Evolutionary conservation across 164 flowering plant genomes (phyloP).

Genomic region (Umbilicus rupestris): DNA sequence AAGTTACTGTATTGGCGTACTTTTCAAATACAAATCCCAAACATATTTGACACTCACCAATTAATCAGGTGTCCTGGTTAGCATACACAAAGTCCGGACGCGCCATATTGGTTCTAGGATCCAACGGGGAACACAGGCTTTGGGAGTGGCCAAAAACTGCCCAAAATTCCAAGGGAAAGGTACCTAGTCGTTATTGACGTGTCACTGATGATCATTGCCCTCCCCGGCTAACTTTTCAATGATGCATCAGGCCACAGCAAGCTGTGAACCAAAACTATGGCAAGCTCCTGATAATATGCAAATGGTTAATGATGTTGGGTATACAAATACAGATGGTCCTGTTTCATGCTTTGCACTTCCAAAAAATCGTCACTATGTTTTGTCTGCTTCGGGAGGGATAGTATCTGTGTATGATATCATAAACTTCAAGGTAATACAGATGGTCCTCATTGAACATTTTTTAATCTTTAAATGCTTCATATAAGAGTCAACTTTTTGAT

Average conservation of each 20-base stretch:
- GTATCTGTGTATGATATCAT: constrained; percentile 79
- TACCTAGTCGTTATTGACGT: constrained; percentile 10
- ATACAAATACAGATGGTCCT: constrained; percentile 68
- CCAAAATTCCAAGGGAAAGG: constrained; percentile 40
- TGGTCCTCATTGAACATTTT: too few species aligned
- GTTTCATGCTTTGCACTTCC: constrained; percentile 86
- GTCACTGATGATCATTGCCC: not conserved
- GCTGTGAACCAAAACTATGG: constrained; percentile 51
- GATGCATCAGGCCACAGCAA: constrained; percentile 48
- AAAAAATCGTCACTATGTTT: constrained; percentile 84
- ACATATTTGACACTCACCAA: constrained; percentile 2
- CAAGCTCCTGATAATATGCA: constrained; percentile 62
- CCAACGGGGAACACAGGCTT: constrained; percentile 82
- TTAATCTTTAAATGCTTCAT: too few species aligned
- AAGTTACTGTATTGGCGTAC: not conserved
- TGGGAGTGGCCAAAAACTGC: constrained; percentile 88
- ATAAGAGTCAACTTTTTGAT: not conserved
- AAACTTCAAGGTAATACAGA: constrained; percentile 87
- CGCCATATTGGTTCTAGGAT: constrained; percentile 67
- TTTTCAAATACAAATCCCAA: not conserved
- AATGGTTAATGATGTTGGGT: constrained; percentile 73
- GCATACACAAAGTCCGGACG: constrained; percentile 73
- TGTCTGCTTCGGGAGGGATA: constrained; percentile 90
- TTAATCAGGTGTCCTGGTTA: constrained; percentile 57
- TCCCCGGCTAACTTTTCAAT: not conserved